A percentile compares a stretch with the other conserved stretches of the same genome.
Evolutionary conservation across 169 alveolate genomes (phyloP).

Genomic region (Eimeria praecox): DNA sequence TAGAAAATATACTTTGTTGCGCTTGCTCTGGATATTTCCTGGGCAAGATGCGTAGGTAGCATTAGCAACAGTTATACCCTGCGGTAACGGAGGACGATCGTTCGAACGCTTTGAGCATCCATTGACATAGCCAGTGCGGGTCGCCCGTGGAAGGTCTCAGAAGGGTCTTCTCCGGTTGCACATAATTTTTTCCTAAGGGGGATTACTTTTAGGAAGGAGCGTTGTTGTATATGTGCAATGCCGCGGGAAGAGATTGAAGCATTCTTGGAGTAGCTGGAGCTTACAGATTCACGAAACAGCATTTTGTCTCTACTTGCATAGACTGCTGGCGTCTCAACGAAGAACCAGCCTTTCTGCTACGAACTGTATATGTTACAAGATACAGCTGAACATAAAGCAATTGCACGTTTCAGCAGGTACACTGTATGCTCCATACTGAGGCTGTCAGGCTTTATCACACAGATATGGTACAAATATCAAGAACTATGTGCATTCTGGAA

Average conservation of each 20-base stretch:
- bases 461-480: background rate
- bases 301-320: background rate
- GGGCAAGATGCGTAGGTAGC: background rate
- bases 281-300: background rate
- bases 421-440: background rate
- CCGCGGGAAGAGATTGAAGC: background rate
- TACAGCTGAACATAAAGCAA: too few relatives aligned
- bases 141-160: background rate
- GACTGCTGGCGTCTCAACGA: background rate
- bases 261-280: background rate
- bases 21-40: background rate
- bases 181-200: background rate
- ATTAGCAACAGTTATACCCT: background rate
- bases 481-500: background rate
- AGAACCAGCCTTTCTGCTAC: background rate
- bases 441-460: background rate
- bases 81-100: background rate
- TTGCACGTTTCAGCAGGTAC: background rate
- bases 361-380: too few relatives aligned
- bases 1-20: background rate
- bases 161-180: background rate
- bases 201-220: background rate
- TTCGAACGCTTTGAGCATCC: background rate
- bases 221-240: background rate
- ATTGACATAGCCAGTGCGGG: background rate